Conservation (phyloP, 257 asterid genomes). For the Fraxinus excelsior region DNA sequence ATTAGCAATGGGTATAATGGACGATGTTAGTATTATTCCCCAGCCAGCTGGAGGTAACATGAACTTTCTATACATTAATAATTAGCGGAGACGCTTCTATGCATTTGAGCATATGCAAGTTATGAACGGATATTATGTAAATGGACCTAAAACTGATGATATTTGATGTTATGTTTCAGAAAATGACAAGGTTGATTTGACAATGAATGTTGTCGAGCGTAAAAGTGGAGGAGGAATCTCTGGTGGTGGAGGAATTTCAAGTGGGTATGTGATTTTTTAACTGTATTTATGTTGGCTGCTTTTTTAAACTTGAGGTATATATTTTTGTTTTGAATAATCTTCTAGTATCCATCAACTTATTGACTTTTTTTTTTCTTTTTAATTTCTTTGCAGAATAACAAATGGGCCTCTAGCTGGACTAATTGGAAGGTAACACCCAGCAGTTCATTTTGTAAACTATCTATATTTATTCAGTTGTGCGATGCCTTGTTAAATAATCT, state of each 20-base stretch:
- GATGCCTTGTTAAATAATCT: neutral
- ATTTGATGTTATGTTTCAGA: constrained; percentile 46
- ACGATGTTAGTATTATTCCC: constrained; percentile 93
- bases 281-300: constrained; percentile 14
- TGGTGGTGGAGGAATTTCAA: constrained; percentile 98
- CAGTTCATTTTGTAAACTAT: neutral
- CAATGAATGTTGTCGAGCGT: constrained; percentile 93
- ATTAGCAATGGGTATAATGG: constrained; percentile 97
- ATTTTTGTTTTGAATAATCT: neutral
- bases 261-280: constrained; percentile 68
- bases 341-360: constrained; percentile 17
- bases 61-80: constrained; percentile 27
- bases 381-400: constrained; percentile 67
- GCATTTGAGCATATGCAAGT: constrained; percentile 7
- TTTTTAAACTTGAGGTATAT: constrained; percentile 8
- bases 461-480: neutral
- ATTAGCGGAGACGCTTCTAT: constrained; percentile 24
- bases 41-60: constrained; percentile 94
- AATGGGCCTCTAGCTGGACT: constrained; percentile 97
- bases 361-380: constrained; percentile 6
- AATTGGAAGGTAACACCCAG: constrained; percentile 74
- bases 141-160: constrained; percentile 1
- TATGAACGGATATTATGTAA: constrained; percentile 3
- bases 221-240: constrained; percentile 87
- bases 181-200: constrained; percentile 84